Base-by-base conservation (phyloP, 495 filamentous ascomycete genomes). In the Penicillium riverlandense region DNA sequence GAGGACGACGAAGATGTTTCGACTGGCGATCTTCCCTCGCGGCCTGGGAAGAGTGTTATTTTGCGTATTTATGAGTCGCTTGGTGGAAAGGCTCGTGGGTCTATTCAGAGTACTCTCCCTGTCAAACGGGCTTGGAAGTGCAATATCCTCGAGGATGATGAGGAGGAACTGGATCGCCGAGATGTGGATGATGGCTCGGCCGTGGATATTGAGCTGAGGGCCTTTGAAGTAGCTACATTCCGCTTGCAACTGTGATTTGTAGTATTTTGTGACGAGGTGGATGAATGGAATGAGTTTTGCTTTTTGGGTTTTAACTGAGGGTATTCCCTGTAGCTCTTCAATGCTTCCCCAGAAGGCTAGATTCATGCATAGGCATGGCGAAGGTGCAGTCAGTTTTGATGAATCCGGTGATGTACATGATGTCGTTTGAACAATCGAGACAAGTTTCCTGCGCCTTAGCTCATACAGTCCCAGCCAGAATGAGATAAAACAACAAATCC, bases 1-100 rank as follows among this genome's bases (percentile, higher is more conserved):
- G 94, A 97, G 65, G 92, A 98, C 52, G 92, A 98, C 52, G 88
- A 86, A 59, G 92, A 95, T 54, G 80, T 96, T 11, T 85, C 79
- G 22, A 66, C 74, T 4, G 85, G 79, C 28, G 84, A 83, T n/a
- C 58, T 95, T 31, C 74, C 81, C 8, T 69, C 65, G 31, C 76
- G 85, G 43, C 75, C 78, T 50, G 90, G 90, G 9, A 72, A 72
- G 57, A 92, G 87, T 57, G 72, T 97, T 15, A 79, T 98, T 40
- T 28, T 96, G 34, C 76, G 92, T 2, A 68, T 95, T 9, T 98
- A 94, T 56, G 92, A 98, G 59, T 86, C 85, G 48, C 71, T 98
- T n/a, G 92, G 92, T 32, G 92, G 91, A 4, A 79, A 77, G 55
- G 78, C 78, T 36, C 77, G 79, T 35, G 90, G 81, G 0, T 74